A percentile compares a stretch with the other conserved stretches of the same genome.
Conservation (phyloP, 495 filamentous ascomycete genomes). For the Neurospora sp. region DNA sequence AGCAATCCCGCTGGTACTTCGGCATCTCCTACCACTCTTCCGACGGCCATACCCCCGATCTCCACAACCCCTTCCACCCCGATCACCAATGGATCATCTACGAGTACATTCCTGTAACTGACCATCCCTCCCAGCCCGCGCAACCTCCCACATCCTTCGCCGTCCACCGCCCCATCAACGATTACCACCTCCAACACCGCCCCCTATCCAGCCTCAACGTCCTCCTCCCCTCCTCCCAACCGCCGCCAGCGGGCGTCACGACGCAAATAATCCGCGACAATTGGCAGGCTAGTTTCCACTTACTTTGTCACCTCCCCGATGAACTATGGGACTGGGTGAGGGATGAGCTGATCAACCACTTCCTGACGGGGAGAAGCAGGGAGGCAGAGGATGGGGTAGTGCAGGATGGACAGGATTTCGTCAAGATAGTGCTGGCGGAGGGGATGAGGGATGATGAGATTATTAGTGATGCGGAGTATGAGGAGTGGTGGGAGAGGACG, state of each 20-base stretch:
- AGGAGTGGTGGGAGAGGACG: not conserved
- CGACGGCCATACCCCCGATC: not conserved
- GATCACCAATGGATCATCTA: not conserved
- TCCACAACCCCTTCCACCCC: not conserved
- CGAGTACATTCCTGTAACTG: not conserved
- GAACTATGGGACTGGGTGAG: not conserved
- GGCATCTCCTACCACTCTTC: not conserved
- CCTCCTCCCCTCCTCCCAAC: not conserved
- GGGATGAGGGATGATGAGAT: not conserved
- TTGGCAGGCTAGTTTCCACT: not conserved
- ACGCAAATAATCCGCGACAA: not conserved
- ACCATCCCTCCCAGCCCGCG: not conserved
- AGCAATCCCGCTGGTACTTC: not conserved
- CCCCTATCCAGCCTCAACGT: not conserved
- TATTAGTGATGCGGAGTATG: not conserved
- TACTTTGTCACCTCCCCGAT: not conserved
- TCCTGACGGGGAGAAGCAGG: not conserved
- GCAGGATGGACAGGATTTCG: not conserved
- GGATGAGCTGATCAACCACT: accelerated
- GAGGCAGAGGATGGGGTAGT: not conserved
- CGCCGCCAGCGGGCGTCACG: not conserved
- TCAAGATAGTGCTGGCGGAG: not conserved
- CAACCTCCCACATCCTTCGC: not conserved
- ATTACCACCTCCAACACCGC: not conserved
- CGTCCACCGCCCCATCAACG: not conserved